Conservation (phyloP, 768 basidiomycete genomes). For the Kondoa malvinella region DNA sequence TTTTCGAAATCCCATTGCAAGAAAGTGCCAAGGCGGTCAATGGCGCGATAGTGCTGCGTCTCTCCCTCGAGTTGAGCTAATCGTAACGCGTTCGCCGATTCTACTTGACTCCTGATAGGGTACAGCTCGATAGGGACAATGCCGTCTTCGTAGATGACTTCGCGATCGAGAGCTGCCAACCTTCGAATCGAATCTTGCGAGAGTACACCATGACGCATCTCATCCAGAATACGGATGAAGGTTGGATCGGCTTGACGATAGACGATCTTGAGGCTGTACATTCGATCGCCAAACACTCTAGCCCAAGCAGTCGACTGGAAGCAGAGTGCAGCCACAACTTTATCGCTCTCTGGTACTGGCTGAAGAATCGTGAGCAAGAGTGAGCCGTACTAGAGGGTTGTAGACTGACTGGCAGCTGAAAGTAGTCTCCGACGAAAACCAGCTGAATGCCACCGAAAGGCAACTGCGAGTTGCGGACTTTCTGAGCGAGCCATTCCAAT, state of each 20-base stretch:
- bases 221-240: conserved; percentile 89
- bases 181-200: conserved; percentile 45
- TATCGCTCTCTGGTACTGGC: background rate
- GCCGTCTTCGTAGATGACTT: conserved; percentile 58
- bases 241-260: conserved; percentile 90
- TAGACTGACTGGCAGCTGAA: conserved; percentile 84
- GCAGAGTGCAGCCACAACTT: conserved; percentile 45
- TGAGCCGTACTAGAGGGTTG: conserved; percentile 41
- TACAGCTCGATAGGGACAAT: conserved; percentile 31
- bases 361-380: background rate
- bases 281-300: conserved; percentile 47
- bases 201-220: conserved; percentile 80
- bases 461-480: conserved; percentile 42
- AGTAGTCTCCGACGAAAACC: conserved; percentile 91
- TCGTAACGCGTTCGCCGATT: conserved; percentile 1
- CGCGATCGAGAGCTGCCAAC: conserved; percentile 52
- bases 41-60: too few species aligned
- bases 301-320: conserved; percentile 78
- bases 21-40: too few species aligned
- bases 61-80: background rate
- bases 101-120: conserved; percentile 1
- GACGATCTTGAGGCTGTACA: conserved; percentile 80
- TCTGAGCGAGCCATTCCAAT: conserved; percentile 51
- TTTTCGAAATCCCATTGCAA: too few species aligned
- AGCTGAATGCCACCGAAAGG: conserved; percentile 95